Evolutionary conservation across 495 filamentous ascomycete species (phyloP).

Genomic region (Daldinia concentrica): DNA sequence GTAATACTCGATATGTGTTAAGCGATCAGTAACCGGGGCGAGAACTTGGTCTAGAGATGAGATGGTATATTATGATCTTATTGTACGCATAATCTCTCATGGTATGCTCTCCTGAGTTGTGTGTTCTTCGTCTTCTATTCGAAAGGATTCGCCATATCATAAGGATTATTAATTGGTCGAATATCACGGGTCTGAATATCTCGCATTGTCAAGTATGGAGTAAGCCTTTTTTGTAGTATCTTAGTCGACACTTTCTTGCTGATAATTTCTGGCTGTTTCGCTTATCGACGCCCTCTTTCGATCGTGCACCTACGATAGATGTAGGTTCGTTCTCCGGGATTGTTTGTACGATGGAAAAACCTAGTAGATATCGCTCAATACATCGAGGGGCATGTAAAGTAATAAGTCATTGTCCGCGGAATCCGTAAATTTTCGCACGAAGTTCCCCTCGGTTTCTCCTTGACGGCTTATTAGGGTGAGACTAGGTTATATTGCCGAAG

Average conservation of each 20-base stretch:
- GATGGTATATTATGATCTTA: no score
- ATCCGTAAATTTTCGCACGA: neutral
- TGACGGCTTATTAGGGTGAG: neutral
- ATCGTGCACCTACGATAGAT: neutral
- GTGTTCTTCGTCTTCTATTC: neutral
- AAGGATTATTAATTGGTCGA: neutral
- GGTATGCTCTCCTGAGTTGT: no score
- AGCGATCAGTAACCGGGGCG: no score
- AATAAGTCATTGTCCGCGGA: neutral
- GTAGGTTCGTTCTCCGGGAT: no score
- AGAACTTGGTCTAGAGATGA: no score
- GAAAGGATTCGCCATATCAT: neutral
- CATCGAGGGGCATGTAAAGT: neutral
- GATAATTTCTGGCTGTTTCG: neutral
- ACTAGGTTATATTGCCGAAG: neutral
- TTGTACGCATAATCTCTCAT: no score
- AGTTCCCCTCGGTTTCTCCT: neutral
- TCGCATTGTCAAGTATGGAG: neutral
- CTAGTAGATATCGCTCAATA: neutral
- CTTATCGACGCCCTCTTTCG: neutral
- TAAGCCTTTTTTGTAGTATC: neutral
- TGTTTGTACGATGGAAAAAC: neutral
- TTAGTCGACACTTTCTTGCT: neutral
- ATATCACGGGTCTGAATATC: neutral
- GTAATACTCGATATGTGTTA: no score